These are phyloP conservation scores for Sideroxylon spinosum DNA, from an alignment of 179 eudicot species.

Conservation along the genomic window DNA sequence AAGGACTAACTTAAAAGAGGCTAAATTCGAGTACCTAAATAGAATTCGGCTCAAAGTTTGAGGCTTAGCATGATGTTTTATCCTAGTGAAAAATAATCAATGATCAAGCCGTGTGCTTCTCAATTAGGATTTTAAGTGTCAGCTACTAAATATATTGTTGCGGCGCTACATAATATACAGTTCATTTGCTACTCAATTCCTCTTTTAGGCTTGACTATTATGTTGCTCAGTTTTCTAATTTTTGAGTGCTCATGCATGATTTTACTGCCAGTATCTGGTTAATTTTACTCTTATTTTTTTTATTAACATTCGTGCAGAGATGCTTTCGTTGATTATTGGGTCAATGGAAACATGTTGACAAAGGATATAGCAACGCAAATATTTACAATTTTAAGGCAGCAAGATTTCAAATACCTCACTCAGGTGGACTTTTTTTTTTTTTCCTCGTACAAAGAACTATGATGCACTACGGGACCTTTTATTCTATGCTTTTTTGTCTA, in stretches of 20 bases:
- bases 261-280: conserved; percentile 23
- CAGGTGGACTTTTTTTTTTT: conserved; percentile 46
- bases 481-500: background rate
- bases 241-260: background rate
- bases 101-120: too few relatives aligned
- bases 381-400: conserved; percentile 73
- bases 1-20: too few relatives aligned
- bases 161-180: background rate
- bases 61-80: too few relatives aligned
- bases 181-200: background rate
- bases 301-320: conserved; percentile 46
- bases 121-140: background rate
- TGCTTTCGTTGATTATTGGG: conserved; percentile 93
- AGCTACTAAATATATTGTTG: background rate
- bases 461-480: background rate
- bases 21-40: too few relatives aligned
- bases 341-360: conserved; percentile 75
- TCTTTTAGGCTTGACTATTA: background rate
- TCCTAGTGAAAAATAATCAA: too few relatives aligned
- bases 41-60: too few relatives aligned
- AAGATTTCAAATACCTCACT: conserved; percentile 54
- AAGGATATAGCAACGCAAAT: conserved; percentile 71
- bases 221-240: background rate
- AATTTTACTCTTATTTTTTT: conserved; percentile 1
- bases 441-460: background rate